phyloP scores from a whole-genome alignment of 352 stramenopile species.

The Discostella stelligera region DNA sequence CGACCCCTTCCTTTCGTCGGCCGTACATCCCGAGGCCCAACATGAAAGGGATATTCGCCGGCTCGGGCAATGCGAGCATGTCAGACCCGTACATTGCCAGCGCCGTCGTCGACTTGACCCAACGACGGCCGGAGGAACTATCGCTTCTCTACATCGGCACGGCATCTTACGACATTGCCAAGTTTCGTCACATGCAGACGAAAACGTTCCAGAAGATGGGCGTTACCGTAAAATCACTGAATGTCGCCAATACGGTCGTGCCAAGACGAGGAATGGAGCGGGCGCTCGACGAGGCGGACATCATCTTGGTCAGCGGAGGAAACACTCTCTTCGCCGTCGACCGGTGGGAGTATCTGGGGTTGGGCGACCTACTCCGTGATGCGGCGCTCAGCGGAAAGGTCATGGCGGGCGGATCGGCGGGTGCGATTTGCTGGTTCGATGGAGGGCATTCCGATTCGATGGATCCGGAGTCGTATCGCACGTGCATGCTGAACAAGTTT shows the following conservation, averaged over 20 bases:
- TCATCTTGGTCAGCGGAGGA: slow-evolving; percentile 73
- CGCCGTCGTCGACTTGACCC: slow-evolving; percentile 45
- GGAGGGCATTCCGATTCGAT: slow-evolving; percentile 70
- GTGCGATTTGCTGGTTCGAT: slow-evolving; percentile 80
- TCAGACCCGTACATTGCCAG: slow-evolving; percentile 46
- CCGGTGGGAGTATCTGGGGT: slow-evolving; percentile 66
- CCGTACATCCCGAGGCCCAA: slow-evolving; percentile 22
- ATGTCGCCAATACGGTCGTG: slow-evolving; percentile 41
- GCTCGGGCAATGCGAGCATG: slow-evolving; percentile 52
- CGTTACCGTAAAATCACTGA: slow-evolving; percentile 25
- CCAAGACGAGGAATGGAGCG: slow-evolving; percentile 43
- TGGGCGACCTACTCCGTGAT: slow-evolving; percentile 58
- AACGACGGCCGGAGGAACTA: slow-evolving; percentile 20
- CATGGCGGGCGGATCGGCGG: slow-evolving; percentile 70
- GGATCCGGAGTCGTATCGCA: slow-evolving; percentile 66
- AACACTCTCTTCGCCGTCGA: slow-evolving; percentile 81
- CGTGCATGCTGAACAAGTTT: slow-evolving; percentile 42
- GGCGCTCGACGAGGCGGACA: slow-evolving; percentile 58
- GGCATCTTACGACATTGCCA: slow-evolving; percentile 46
- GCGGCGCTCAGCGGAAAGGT: slow-evolving; percentile 46
- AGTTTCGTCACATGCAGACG: slow-evolving; percentile 43
- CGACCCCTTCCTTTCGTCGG: slow-evolving; percentile 28
- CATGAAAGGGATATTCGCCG: slow-evolving; percentile 56
- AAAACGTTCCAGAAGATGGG: slow-evolving; percentile 36
- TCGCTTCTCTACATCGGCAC: slow-evolving; percentile 56